Conservation (phyloP, 2,329 filamentous ascomycete genomes). For the Diaporthe sp. region DNA sequence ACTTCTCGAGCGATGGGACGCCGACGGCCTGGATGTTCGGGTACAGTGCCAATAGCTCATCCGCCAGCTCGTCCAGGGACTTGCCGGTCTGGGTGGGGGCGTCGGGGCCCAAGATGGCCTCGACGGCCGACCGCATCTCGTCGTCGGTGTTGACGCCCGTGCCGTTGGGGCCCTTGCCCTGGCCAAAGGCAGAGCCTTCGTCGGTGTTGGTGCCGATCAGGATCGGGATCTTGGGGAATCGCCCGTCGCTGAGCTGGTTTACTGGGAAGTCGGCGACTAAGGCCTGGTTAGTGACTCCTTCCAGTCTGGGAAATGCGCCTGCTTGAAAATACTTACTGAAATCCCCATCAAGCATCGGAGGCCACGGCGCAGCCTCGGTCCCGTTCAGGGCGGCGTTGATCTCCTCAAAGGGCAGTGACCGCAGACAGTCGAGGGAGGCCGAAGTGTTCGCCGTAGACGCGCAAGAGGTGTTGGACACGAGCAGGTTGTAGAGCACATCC, state of each 20-base stretch:
- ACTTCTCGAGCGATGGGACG: slow-evolving; percentile 36
- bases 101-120: slow-evolving; percentile 18
- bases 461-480: slow-evolving; percentile 48
- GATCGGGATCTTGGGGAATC: slow-evolving; percentile 35
- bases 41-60: slow-evolving; percentile 36
- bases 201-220: slow-evolving; percentile 40
- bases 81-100: slow-evolving; percentile 31
- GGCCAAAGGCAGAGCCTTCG: slow-evolving; percentile 36
- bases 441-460: slow-evolving; percentile 46
- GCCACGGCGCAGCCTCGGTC: slow-evolving; percentile 24
- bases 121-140: slow-evolving; percentile 39
- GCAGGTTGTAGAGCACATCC: slow-evolving; percentile 47
- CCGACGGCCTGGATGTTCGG: slow-evolving; percentile 38
- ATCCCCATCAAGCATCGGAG: slow-evolving; percentile 42
- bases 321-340: slow-evolving; percentile 15
- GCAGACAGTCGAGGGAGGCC: slow-evolving; percentile 43
- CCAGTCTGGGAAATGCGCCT: neutral
- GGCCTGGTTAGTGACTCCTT: neutral
- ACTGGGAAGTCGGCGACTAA: slow-evolving; percentile 37
- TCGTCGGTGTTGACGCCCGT: slow-evolving; percentile 31
- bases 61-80: slow-evolving; percentile 28
- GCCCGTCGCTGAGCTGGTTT: slow-evolving; percentile 30
- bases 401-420: slow-evolving; percentile 37
- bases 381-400: slow-evolving; percentile 41
- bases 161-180: slow-evolving; percentile 33